These are phyloP conservation scores for Arthroderma sp. DNA, from an alignment of 2,329 filamentous ascomycete species.

Conservation along the genomic window DNA sequence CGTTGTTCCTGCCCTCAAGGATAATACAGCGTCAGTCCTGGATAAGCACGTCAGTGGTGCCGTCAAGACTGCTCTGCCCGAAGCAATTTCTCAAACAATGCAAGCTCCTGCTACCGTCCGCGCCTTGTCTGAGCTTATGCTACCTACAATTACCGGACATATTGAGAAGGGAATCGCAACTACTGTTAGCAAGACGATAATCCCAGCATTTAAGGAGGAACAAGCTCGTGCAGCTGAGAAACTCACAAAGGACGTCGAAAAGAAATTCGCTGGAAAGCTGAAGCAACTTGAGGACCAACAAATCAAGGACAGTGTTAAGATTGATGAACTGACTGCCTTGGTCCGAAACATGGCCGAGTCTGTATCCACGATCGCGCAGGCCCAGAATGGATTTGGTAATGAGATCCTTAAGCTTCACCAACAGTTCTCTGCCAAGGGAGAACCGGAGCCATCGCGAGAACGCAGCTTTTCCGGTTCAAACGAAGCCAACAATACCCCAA, in stretches of 20 bases:
- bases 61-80: slow-evolving; percentile 57
- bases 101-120: slow-evolving; percentile 63
- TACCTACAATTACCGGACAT: slow-evolving; percentile 51
- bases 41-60: slow-evolving; percentile 62
- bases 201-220: slow-evolving; percentile 54
- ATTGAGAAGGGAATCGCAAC: slow-evolving; percentile 58
- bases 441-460: slow-evolving; percentile 12
- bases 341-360: slow-evolving; percentile 44
- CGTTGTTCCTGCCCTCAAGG: slow-evolving; percentile 62
- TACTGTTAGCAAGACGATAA: slow-evolving; percentile 51
- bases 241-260: slow-evolving; percentile 56
- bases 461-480: slow-evolving; percentile 11
- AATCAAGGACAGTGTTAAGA: slow-evolving; percentile 44
- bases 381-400: slow-evolving; percentile 32
- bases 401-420: slow-evolving; percentile 30
- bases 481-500: slow-evolving; percentile 4
- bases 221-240: slow-evolving; percentile 56
- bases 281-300: slow-evolving; percentile 42
- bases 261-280: slow-evolving; percentile 42
- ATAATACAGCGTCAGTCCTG: slow-evolving; percentile 55
- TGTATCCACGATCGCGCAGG: slow-evolving; percentile 33
- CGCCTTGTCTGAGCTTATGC: slow-evolving; percentile 59
- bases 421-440: slow-evolving; percentile 18
- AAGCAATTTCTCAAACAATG: slow-evolving; percentile 53
- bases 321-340: slow-evolving; percentile 47